Evolutionary conservation across 495 filamentous ascomycete genomes (phyloP).

Genomic region (Xylaria palmicola): DNA sequence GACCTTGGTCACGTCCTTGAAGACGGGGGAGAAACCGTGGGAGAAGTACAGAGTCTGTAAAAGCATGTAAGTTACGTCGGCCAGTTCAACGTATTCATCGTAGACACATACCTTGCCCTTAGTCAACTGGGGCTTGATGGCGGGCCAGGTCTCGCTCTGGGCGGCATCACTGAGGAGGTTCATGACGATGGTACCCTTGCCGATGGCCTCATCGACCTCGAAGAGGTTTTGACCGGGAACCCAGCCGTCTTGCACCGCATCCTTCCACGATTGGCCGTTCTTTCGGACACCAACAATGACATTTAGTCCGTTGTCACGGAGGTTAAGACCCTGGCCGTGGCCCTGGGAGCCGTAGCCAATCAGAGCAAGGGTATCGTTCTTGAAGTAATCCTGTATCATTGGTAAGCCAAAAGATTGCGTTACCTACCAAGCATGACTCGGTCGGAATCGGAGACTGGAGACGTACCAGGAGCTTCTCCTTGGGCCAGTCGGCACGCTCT

Average conservation of each 20-base stretch:
- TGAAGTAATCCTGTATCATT: slow-evolving; percentile 83
- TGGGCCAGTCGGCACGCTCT: slow-evolving; percentile 98
- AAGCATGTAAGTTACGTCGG: slow-evolving; percentile 21
- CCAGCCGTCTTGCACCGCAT: slow-evolving; percentile 96
- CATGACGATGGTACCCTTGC: slow-evolving; percentile 94
- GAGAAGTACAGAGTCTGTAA: slow-evolving; percentile 96
- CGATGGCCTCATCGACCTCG: slow-evolving; percentile 92
- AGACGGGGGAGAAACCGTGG: slow-evolving; percentile 99
- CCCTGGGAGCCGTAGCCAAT: slow-evolving; percentile 99
- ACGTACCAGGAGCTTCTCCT: slow-evolving; percentile 90
- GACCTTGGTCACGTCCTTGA: slow-evolving; percentile 99
- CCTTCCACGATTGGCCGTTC: slow-evolving; percentile 96
- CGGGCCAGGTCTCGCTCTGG: slow-evolving; percentile 96
- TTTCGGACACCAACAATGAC: slow-evolving; percentile 98
- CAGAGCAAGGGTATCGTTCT: slow-evolving; percentile 97
- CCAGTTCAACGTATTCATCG: slow-evolving; percentile 11
- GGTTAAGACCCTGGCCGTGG: slow-evolving; percentile 98
- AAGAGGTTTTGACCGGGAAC: slow-evolving; percentile 97
- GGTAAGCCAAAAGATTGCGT: slow-evolving; percentile 16
- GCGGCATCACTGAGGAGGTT: slow-evolving; percentile 97
- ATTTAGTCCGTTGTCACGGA: slow-evolving; percentile 98
- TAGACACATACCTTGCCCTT: slow-evolving; percentile 79
- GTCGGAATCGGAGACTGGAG: slow-evolving; percentile 11
- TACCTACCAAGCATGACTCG: not conserved
- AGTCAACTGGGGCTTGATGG: slow-evolving; percentile 94